These are phyloP conservation scores for Acer campestre DNA, from an alignment of 345 rosid species.

Conservation along the genomic window DNA sequence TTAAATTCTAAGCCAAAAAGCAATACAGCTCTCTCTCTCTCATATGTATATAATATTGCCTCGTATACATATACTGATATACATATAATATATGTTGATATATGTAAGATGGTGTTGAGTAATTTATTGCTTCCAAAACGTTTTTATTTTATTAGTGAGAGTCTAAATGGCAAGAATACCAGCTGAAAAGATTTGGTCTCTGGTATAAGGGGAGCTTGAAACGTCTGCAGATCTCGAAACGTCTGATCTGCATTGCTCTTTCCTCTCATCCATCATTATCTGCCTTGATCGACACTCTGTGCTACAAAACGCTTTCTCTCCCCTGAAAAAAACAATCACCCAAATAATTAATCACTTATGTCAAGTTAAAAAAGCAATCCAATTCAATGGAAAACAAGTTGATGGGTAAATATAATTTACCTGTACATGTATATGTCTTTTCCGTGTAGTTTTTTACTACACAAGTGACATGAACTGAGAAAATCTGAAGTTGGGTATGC, in stretches of 20 bases:
- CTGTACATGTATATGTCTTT: slow-evolving; percentile 85
- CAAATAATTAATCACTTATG: too few relatives aligned
- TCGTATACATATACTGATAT: not conserved
- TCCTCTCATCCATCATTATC: slow-evolving; percentile 61
- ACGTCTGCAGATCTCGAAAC: slow-evolving; percentile 37
- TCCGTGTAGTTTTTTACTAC: slow-evolving; percentile 73
- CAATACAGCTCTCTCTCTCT: not conserved
- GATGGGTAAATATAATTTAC: slow-evolving; percentile 24
- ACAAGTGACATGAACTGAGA: slow-evolving; percentile 63
- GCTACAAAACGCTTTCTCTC: slow-evolving; percentile 90
- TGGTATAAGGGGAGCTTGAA: slow-evolving; percentile 47
- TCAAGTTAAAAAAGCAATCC: not conserved
- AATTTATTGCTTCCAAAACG: not conserved
- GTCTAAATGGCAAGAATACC: slow-evolving; percentile 74
- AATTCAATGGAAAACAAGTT: not conserved
- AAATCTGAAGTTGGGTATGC: slow-evolving; percentile 52
- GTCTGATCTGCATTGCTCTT: slow-evolving; percentile 65
- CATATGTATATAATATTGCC: not conserved
- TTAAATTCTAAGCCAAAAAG: not conserved
- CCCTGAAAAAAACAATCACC: slow-evolving; percentile 40
- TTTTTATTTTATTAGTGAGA: not conserved
- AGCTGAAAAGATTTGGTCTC: slow-evolving; percentile 62
- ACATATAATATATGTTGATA: not conserved
- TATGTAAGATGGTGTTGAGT: not conserved
- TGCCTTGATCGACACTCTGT: slow-evolving; percentile 72